These are phyloP conservation scores for Populus alba DNA, from an alignment of 345 rosid genomes.

Conservation along the genomic window DNA sequence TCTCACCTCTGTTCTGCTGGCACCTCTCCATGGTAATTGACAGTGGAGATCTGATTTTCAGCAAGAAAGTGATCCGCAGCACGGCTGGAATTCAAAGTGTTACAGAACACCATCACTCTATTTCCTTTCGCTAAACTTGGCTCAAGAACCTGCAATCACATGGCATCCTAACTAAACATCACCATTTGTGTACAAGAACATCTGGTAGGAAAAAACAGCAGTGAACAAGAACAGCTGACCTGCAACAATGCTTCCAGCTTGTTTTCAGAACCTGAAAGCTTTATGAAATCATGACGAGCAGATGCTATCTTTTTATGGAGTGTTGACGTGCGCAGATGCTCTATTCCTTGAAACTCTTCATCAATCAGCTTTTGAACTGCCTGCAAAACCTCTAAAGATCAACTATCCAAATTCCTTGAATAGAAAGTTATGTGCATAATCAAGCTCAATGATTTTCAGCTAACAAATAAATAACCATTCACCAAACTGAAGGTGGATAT, in stretches of 20 bases:
- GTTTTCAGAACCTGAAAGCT: slow-evolving; percentile 84
- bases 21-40: slow-evolving; percentile 94
- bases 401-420: background rate
- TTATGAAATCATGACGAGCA: slow-evolving; percentile 89
- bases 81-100: slow-evolving; percentile 86
- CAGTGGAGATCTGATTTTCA: slow-evolving; percentile 75
- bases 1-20: slow-evolving; percentile 89
- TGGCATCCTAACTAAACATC: slow-evolving; percentile 12
- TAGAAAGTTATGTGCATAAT: background rate
- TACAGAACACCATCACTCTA: slow-evolving; percentile 91
- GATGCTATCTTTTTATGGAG: slow-evolving; percentile 87
- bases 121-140: slow-evolving; percentile 93
- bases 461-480: background rate
- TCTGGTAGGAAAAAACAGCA: background rate
- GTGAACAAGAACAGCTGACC: slow-evolving; percentile 37
- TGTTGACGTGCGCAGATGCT: slow-evolving; percentile 83
- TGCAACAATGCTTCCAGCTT: slow-evolving; percentile 87
- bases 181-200: background rate
- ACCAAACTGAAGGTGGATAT: background rate
- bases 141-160: slow-evolving; percentile 77
- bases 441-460: background rate
- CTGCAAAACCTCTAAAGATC: slow-evolving; percentile 39
- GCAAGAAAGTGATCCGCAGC: slow-evolving; percentile 89
- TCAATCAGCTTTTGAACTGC: slow-evolving; percentile 88
- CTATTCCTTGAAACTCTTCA: slow-evolving; percentile 91